Percentiles rank a stretch among this genome's conserved stretches.
Conservation (phyloP, 2,329 filamentous ascomycete genomes). For the Coniella vitis region DNA sequence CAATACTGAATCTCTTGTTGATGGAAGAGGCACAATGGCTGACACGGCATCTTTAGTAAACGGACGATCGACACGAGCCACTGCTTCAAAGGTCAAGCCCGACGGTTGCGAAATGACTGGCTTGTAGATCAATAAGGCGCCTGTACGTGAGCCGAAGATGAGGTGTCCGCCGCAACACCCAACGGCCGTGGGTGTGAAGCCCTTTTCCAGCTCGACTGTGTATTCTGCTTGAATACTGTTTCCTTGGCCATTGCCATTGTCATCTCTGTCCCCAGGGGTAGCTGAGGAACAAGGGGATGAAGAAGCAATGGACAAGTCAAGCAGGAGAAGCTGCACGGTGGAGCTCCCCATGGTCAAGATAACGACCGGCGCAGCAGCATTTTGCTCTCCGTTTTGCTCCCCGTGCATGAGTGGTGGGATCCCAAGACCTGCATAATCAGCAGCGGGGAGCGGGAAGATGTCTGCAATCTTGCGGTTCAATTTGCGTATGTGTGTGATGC, state of each 20-base stretch:
- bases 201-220: constrained; percentile 34
- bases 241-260: constrained; percentile 11
- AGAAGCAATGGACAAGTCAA: constrained; percentile 27
- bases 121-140: constrained; percentile 36
- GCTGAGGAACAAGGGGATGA: too few relatives aligned
- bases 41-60: constrained; percentile 61
- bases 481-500: constrained; percentile 28
- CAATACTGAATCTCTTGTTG: constrained; percentile 7
- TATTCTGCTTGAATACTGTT: constrained; percentile 22
- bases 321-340: constrained; percentile 35
- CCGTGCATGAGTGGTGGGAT: too few relatives aligned
- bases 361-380: constrained; percentile 25
- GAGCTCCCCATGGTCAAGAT: constrained; percentile 40
- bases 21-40: constrained; percentile 46
- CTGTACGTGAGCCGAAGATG: constrained; percentile 48
- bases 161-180: constrained; percentile 34
- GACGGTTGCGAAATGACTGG: constrained; percentile 14
- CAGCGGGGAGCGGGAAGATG: constrained; percentile 34
- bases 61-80: constrained; percentile 29
- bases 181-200: constrained; percentile 44
- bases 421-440: background rate
- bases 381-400: too few relatives aligned
- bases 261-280: too few relatives aligned
- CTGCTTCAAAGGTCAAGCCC: constrained; percentile 21
- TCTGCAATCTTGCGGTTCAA: constrained; percentile 45